Base-by-base conservation (phyloP, 257 asterid genomes). In the Cruciata laevipes region DNA sequence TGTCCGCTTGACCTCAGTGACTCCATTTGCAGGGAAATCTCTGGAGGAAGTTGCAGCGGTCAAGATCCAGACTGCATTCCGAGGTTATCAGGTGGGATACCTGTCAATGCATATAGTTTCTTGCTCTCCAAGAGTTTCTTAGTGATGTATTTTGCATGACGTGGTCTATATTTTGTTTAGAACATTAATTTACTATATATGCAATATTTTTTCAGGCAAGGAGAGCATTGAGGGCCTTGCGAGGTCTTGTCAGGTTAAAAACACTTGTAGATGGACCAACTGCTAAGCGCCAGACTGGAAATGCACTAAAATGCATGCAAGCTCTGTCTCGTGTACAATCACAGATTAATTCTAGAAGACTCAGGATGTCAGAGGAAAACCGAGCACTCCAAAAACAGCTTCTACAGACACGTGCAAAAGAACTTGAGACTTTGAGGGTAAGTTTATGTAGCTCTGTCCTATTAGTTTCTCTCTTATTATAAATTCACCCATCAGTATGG, bases 181-280 rank as follows among this genome's bases (percentile, higher is more conserved):
- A 4, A 8, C 27, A 21, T 53, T 18, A n/a, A 53, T 21, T 20
- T 20, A 53, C 27, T 21, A n/a, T 53, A 13, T 6, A 0, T 16
- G 27, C 60, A 53, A 53, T 53, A 18, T 0, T 53, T 78, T 71
- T 77, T 74, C 82, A 94, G 99, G 99, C 99, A 14, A 87, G 96
- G 78, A 85, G 95, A 76, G 96, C 95, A 21, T 74, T 88, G 77
- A 74, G 86, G 65, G 99, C 97, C 66, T 80, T 90, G 56, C 84
- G 96, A 81, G 97, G 99, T 71, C 91, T 94, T 53, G 95, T 90
- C 63, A 82, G 97, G 77, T 76, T 94, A 67, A 90, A 94, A 83
- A 74, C 90, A 61, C 96, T 94, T 25, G 87, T 85, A 35, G 89
- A 90, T 74, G 99, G 97, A 69, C 83, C 89, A 12, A 85, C 86